Evolutionary conservation across 306 rosid species (phyloP).

Genomic region (Citrullus mucosospermus): DNA sequence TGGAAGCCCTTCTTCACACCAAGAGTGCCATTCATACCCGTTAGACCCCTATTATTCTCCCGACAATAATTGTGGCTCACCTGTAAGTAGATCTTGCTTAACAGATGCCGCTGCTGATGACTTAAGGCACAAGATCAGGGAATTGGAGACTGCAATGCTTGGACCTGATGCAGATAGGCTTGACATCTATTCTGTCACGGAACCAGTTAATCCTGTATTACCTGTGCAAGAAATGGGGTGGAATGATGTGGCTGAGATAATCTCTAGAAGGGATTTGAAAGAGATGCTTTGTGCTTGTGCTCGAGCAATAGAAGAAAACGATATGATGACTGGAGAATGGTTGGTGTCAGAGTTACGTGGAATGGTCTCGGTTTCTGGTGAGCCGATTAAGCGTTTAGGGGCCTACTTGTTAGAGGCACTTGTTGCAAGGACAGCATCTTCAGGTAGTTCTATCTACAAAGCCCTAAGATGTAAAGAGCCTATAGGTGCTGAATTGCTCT

Average conservation of each 20-base stretch:
- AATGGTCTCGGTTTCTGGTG: slow-evolving; percentile 73
- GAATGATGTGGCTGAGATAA: slow-evolving; percentile 42
- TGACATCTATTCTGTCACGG: slow-evolving; percentile 16
- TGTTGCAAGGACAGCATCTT: slow-evolving; percentile 64
- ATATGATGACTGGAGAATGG: slow-evolving; percentile 50
- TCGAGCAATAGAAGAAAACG: slow-evolving; percentile 40
- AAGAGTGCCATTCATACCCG: slow-evolving; percentile 22
- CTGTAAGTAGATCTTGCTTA: slow-evolving; percentile 36
- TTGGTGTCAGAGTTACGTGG: slow-evolving; percentile 47
- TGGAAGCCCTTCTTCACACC: slow-evolving; percentile 50
- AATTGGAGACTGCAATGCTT: slow-evolving; percentile 66
- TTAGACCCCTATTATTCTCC: slow-evolving; percentile 23
- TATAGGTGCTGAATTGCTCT: slow-evolving; percentile 46
- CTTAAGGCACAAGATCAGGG: slow-evolving; percentile 67
- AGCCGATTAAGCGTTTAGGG: slow-evolving; percentile 68
- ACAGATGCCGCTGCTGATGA: slow-evolving; percentile 33
- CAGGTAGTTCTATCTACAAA: slow-evolving; percentile 73
- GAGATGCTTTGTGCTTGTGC: slow-evolving; percentile 71
- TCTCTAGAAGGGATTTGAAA: slow-evolving; percentile 53
- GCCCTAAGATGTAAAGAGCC: slow-evolving; percentile 80
- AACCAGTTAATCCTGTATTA: slow-evolving; percentile 17
- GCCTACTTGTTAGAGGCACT: slow-evolving; percentile 87
- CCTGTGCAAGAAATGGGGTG: slow-evolving; percentile 32
- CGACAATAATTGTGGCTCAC: slow-evolving; percentile 36
- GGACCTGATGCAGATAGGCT: slow-evolving; percentile 50